Conservation (phyloP, 306 rosid species). For the Prunus mongolica region DNA sequence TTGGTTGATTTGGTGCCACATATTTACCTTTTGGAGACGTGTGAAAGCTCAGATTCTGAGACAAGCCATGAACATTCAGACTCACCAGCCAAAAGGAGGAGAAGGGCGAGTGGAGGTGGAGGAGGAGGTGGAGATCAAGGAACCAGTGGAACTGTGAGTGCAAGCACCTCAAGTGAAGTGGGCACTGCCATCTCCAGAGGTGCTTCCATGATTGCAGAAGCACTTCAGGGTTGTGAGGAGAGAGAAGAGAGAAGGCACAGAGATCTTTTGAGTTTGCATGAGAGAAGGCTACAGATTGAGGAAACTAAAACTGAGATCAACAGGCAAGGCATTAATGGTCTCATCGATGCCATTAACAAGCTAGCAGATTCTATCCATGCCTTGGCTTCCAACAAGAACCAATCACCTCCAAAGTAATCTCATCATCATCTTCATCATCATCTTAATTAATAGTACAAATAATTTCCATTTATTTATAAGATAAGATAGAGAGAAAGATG, state of each 20-base stretch:
- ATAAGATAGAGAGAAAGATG: background rate
- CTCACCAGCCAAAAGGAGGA: slow-evolving; percentile 43
- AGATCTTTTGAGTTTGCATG: slow-evolving; percentile 31
- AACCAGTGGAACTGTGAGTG: slow-evolving; percentile 17
- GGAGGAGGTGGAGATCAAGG: slow-evolving; percentile 13
- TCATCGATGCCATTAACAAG: slow-evolving; percentile 43
- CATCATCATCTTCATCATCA: background rate
- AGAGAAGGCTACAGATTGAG: slow-evolving; percentile 38
- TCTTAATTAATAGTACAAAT: background rate
- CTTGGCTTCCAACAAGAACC: slow-evolving; percentile 37
- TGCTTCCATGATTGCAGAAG: slow-evolving; percentile 40
- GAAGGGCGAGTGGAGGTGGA: slow-evolving; percentile 15
- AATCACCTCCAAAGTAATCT: slow-evolving; percentile 20
- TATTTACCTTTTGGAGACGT: slow-evolving; percentile 27
- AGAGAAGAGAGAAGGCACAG: slow-evolving; percentile 43
- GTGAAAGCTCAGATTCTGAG: slow-evolving; percentile 45
- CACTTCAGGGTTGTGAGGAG: slow-evolving; percentile 40
- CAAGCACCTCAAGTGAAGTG: slow-evolving; percentile 27
- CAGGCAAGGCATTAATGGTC: slow-evolving; percentile 42
- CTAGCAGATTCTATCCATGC: slow-evolving; percentile 42
- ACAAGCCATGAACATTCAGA: slow-evolving; percentile 39
- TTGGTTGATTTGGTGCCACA: slow-evolving; percentile 13
- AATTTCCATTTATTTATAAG: background rate
- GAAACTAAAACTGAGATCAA: slow-evolving; percentile 34
- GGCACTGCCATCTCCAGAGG: slow-evolving; percentile 43